Base-by-base conservation (phyloP, 2,329 filamentous ascomycete species). In the Epichloe sibirici region DNA sequence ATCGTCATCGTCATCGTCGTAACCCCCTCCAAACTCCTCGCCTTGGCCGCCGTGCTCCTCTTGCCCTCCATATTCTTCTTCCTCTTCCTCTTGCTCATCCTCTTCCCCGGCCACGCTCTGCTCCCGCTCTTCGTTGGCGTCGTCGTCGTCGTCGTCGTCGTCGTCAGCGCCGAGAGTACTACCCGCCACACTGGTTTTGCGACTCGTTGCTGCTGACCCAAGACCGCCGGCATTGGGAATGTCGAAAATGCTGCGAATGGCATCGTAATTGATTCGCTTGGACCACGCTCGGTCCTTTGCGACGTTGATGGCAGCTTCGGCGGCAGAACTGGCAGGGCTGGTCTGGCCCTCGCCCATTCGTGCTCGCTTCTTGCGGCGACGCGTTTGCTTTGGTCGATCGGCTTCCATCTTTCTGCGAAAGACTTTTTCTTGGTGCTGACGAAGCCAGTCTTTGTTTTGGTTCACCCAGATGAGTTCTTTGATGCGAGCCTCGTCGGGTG, bases 381-480 rank as follows among this genome's bases (percentile, higher is more conserved):
- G 74, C n/a, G 70, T 76, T 52, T 74, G 77, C 69, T 76, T 86
- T 52, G 73, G 77, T 57, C 67, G 73, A 61, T 69, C 76, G 9
- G 75, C 76, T 54, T 78, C 79, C 56, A 80, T 71, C 66, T 90
- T 88, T 54, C 83, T 79, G 40, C 86, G 80, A 53, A 94, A 85
- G 6, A 86, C 76, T 67, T 93, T 95, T 55, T 87, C 82, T 63
- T 96, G 90, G 63, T 94, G 86, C 48, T 83, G 79, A 8, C 91
- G 86, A 40, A 98, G 75, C 79, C 90, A 98, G 59, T 94, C 89
- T 65, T 93, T 90, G 68, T 98, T 97, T 64, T 90, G 84, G 55
- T 91, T 90, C 44, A 95, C 83, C 93, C 93, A 98, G 50, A 97
- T 87, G 55, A 83, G 82, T 66, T 96, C 90, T 66, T 96, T 97